phyloP scores from a whole-genome alignment of 306 rosid genomes.

The Castanea sativa region DNA sequence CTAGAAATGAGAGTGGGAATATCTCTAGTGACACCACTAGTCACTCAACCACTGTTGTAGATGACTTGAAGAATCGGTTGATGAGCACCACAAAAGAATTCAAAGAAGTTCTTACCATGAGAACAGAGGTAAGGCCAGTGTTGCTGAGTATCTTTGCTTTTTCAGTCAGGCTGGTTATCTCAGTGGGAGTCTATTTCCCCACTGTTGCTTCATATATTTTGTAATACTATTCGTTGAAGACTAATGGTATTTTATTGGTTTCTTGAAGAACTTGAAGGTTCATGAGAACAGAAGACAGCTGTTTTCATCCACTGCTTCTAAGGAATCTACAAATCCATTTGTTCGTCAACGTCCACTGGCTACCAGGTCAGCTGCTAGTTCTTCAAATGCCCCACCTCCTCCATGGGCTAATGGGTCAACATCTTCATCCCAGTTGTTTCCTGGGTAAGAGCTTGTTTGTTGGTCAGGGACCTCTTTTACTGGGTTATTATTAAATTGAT shows the following conservation, averaged over 20 bases:
- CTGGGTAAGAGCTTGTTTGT: constrained; percentile 53
- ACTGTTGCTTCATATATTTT: background rate
- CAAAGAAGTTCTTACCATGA: constrained; percentile 94
- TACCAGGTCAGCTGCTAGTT: constrained; percentile 64
- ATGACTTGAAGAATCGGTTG: constrained; percentile 84
- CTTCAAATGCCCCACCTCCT: constrained; percentile 69
- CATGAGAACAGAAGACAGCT: constrained; percentile 88
- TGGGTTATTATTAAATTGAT: background rate
- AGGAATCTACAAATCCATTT: constrained; percentile 90
- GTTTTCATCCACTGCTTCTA: constrained; percentile 72
- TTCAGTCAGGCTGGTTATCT: background rate
- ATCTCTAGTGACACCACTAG: constrained; percentile 80
- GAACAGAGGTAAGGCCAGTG: constrained; percentile 67
- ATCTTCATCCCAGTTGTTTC: constrained; percentile 53
- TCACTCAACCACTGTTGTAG: constrained; percentile 92
- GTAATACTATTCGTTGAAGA: background rate
- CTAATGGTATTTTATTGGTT: constrained; percentile 21
- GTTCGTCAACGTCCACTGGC: constrained; percentile 93
- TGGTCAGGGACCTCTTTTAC: background rate
- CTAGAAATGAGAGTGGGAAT: constrained; percentile 68
- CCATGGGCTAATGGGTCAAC: constrained; percentile 85
- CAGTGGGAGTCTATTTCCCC: background rate
- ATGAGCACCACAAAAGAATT: constrained; percentile 94
- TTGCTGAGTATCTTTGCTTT: constrained; percentile 3
- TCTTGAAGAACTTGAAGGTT: constrained; percentile 82